phyloP scores from a whole-genome alignment of 345 rosid species.

The Dipteronia dyeriana region DNA sequence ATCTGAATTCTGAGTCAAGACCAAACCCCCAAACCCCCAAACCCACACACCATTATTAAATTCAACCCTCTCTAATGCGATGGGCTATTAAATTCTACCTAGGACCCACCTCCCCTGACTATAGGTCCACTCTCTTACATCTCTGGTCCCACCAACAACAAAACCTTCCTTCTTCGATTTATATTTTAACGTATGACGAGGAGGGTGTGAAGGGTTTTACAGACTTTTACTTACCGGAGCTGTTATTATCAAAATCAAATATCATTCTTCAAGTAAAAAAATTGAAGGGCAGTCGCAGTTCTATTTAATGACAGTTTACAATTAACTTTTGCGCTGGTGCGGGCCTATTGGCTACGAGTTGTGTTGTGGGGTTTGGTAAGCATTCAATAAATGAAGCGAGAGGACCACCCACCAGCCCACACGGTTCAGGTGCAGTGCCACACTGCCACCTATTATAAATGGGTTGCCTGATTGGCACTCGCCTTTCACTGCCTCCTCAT shows the following conservation, averaged over 20 bases:
- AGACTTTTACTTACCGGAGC: too few species aligned
- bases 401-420: neutral
- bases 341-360: neutral
- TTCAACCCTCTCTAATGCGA: neutral
- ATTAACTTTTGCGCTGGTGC: neutral
- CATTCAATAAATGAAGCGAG: constrained; percentile 6
- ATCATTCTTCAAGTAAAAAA: too few species aligned
- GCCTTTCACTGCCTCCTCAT: neutral
- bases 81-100: constrained; percentile 17
- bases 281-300: neutral
- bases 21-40: too few species aligned
- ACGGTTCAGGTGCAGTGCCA: neutral
- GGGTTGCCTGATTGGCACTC: neutral
- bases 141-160: too few species aligned
- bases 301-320: neutral
- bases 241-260: too few species aligned
- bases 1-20: constrained; percentile 18
- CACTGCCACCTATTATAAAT: neutral
- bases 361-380: constrained; percentile 8
- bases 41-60: constrained; percentile 9
- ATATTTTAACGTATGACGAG: too few species aligned
- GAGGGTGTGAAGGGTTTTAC: too few species aligned
- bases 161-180: neutral
- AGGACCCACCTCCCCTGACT: constrained; percentile 7
- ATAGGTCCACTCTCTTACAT: neutral